Base-by-base conservation (phyloP, 1,284 basidiomycete genomes). In the Apiotrichum sp. region DNA sequence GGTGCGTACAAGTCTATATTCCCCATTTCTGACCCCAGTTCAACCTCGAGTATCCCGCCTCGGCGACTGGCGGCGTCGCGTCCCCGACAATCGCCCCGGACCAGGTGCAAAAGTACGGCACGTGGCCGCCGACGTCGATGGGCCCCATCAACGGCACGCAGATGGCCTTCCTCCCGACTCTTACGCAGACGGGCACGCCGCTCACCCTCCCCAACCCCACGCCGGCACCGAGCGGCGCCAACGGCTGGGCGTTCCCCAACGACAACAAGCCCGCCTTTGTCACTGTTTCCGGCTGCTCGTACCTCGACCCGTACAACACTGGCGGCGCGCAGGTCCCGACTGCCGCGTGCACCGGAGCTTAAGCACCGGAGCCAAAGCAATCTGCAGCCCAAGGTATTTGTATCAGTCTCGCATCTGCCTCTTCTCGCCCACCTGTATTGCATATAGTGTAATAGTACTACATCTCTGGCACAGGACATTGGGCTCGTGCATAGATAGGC, bases 1-100 rank as follows among this genome's bases (percentile, higher is more conserved):
- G 4, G 78, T 69, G 5, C 87, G 95, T 76, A 90, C 87, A 80
- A 47, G 89, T 95, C 56, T 95, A 95, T 72, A 72, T 95, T 35
- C 45, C 55, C 31, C n/a, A 32, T 45, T 11, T 31, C 33, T 4
- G 33, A 7, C 44, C 53, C 22, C 35, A 51, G 43, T 89, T 83
- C 77, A 74, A 65, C 31, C 83, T 84, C 11, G 82, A 85, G 2
- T 82, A 89, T 53, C 71, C 81, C 31, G 64, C 87, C 1, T 87
- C 85, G 78, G 86, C 88, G 69, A 88, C 86, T 3, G 90, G 90
- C 56, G 88, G 58, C 5, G 65, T 86, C 35, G 31, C 65, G 69
- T 34, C 69, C 69, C 52, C 78, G 80, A 66, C 74, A 78, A 49
- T 90, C 84, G 86, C 86, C 84, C 33, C 88, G 83, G 43, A 68